Percentiles rank a stretch among this genome's conserved stretches.
phyloP scores from a whole-genome alignment of 1,284 basidiomycete genomes.

The Porogramme epimiltina region DNA sequence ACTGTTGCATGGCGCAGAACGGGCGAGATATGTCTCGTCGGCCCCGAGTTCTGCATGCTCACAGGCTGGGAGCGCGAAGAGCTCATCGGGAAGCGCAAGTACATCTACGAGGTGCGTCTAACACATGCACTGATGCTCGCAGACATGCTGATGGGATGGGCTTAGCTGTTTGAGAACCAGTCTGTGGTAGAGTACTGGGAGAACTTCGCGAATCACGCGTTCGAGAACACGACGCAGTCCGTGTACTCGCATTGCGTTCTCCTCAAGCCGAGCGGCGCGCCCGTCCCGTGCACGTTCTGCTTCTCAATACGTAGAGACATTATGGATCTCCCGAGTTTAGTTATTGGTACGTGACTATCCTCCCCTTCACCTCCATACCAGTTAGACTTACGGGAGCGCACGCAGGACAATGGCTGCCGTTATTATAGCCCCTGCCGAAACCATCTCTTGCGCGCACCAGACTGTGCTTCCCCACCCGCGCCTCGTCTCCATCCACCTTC shows the following conservation, averaged over 20 bases:
- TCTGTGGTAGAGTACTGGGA: slow-evolving; percentile 95
- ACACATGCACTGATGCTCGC: slow-evolving; percentile 7
- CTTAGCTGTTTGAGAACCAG: slow-evolving; percentile 87
- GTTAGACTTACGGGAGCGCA: neutral
- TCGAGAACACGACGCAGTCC: slow-evolving; percentile 94
- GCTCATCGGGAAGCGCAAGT: slow-evolving; percentile 77
- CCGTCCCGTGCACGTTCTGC: slow-evolving; percentile 87
- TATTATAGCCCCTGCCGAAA: slow-evolving; percentile 47
- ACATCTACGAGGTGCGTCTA: slow-evolving; percentile 81
- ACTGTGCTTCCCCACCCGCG: no score
- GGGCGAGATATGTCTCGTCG: slow-evolving; percentile 96
- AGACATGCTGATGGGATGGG: no score
- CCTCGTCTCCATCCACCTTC: neutral
- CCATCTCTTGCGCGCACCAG: no score
- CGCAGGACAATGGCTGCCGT: slow-evolving; percentile 74
- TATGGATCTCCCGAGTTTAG: slow-evolving; percentile 84
- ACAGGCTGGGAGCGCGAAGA: slow-evolving; percentile 89
- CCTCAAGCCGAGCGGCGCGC: slow-evolving; percentile 80
- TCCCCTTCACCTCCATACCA: neutral
- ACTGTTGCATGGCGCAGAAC: slow-evolving; percentile 99
- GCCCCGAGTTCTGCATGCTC: slow-evolving; percentile 94
- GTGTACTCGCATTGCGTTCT: slow-evolving; percentile 91
- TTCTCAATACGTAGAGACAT: slow-evolving; percentile 92
- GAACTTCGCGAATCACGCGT: slow-evolving; percentile 92
- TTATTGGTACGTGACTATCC: slow-evolving; percentile 65